Evolutionary conservation across 1,139 yeast species (phyloP).

Genomic region (Yamadazyma dendronema): DNA sequence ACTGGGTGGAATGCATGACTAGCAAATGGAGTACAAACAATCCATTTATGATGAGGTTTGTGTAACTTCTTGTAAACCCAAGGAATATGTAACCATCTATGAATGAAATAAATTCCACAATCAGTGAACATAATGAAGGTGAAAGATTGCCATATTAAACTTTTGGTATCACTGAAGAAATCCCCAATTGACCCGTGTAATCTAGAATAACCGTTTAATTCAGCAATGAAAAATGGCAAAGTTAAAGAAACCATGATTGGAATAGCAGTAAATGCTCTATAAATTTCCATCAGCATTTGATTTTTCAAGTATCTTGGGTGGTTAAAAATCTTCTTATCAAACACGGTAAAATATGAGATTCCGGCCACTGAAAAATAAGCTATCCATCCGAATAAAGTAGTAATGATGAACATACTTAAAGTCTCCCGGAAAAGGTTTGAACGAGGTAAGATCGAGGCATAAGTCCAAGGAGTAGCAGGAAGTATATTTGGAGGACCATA

Average conservation of each 20-base stretch:
- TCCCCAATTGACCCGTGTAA: slow-evolving; percentile 67
- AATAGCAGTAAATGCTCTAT: slow-evolving; percentile 74
- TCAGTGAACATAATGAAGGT: slow-evolving; percentile 88
- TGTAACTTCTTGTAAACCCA: slow-evolving; percentile 78
- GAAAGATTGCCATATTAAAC: slow-evolving; percentile 66
- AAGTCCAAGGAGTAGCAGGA: slow-evolving; percentile 51
- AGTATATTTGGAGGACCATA: slow-evolving; percentile 40
- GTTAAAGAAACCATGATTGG: slow-evolving; percentile 88
- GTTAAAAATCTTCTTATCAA: slow-evolving; percentile 85
- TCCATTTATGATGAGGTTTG: slow-evolving; percentile 99
- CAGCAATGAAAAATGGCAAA: slow-evolving; percentile 83
- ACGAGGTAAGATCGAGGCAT: slow-evolving; percentile 66
- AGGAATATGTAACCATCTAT: slow-evolving; percentile 93
- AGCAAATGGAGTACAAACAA: slow-evolving; percentile 97
- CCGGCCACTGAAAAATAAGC: slow-evolving; percentile 77
- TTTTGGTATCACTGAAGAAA: slow-evolving; percentile 67
- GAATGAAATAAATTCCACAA: slow-evolving; percentile 86
- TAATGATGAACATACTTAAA: slow-evolving; percentile 64
- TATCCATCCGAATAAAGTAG: slow-evolving; percentile 81
- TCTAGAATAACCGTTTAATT: slow-evolving; percentile 77
- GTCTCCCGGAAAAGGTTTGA: slow-evolving; percentile 70
- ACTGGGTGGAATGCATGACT: slow-evolving; percentile 99
- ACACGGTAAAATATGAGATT: slow-evolving; percentile 70
- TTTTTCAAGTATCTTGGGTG: slow-evolving; percentile 95
- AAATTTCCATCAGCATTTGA: slow-evolving; percentile 81